Evolutionary conservation across 345 rosid genomes (phyloP).

Genomic region (Excoecaria cochinchinensis): DNA sequence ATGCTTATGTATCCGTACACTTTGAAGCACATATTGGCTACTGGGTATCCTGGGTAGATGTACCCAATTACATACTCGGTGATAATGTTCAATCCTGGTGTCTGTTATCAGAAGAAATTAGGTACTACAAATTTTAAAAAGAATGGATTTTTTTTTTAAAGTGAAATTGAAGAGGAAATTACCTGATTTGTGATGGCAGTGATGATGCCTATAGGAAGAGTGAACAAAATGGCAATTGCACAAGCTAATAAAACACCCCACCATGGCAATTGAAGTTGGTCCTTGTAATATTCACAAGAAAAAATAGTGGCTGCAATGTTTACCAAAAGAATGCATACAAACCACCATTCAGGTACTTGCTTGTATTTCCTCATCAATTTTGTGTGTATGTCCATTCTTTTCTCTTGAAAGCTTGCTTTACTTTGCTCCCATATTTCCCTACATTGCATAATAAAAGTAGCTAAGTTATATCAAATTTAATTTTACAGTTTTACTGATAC

Average conservation of each 20-base stretch:
- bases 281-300: slow-evolving; percentile 80
- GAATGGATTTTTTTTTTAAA: background rate
- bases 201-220: slow-evolving; percentile 92
- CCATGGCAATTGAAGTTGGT: slow-evolving; percentile 95
- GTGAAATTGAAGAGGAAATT: background rate
- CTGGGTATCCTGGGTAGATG: slow-evolving; percentile 92
- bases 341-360: slow-evolving; percentile 96
- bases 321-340: slow-evolving; percentile 58
- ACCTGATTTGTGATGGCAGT: slow-evolving; percentile 98
- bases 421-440: slow-evolving; percentile 95
- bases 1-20: slow-evolving; percentile 97
- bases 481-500: too few species aligned
- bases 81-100: slow-evolving; percentile 87
- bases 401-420: slow-evolving; percentile 65
- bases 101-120: slow-evolving; percentile 36
- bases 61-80: slow-evolving; percentile 96
- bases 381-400: slow-evolving; percentile 65
- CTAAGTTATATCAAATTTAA: background rate
- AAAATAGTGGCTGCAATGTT: slow-evolving; percentile 67
- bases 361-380: slow-evolving; percentile 73
- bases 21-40: slow-evolving; percentile 96
- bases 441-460: slow-evolving; percentile 9
- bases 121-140: too few species aligned
- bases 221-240: slow-evolving; percentile 68
- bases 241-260: slow-evolving; percentile 98